Conservation (phyloP, 371 early-diverging fungal species). For the Vairimorpha apis region DNA sequence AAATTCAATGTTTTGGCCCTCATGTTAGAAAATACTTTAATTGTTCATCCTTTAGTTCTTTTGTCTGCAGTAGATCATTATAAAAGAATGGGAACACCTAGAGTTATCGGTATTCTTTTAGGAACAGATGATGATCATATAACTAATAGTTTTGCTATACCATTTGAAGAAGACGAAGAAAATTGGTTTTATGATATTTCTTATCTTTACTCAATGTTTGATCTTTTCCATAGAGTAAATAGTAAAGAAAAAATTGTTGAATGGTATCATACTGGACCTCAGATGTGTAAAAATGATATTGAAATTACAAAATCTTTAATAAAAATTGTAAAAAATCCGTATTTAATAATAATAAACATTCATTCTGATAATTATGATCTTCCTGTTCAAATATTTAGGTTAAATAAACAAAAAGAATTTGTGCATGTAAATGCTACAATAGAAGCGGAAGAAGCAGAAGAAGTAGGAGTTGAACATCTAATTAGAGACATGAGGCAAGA, state of each 20-base stretch:
- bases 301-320: constrained; percentile 93
- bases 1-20: too few species aligned
- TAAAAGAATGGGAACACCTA: constrained; percentile 82
- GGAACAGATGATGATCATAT: constrained; percentile 80
- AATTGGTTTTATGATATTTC: constrained; percentile 98
- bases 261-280: constrained; percentile 99
- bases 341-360: constrained; percentile 61
- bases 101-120: constrained; percentile 96
- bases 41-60: constrained; percentile 75
- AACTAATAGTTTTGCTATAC: constrained; percentile 95
- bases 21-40: constrained; percentile 1
- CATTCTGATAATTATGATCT: constrained; percentile 49
- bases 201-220: constrained; percentile 94
- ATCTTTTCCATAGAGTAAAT: constrained; percentile 97
- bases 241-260: constrained; percentile 92
- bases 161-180: constrained; percentile 82
- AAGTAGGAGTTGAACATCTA: constrained; percentile 97
- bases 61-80: constrained; percentile 97
- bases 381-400: constrained; percentile 68
- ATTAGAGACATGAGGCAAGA: constrained; percentile 74
- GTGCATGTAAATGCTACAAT: constrained; percentile 84
- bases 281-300: constrained; percentile 86
- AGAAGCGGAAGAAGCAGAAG: constrained; percentile 97
- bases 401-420: constrained; percentile 78
- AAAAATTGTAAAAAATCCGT: constrained; percentile 80